Evolutionary conservation across 1,284 basidiomycete species (phyloP).

Genomic region (Albatrellus sp.): DNA sequence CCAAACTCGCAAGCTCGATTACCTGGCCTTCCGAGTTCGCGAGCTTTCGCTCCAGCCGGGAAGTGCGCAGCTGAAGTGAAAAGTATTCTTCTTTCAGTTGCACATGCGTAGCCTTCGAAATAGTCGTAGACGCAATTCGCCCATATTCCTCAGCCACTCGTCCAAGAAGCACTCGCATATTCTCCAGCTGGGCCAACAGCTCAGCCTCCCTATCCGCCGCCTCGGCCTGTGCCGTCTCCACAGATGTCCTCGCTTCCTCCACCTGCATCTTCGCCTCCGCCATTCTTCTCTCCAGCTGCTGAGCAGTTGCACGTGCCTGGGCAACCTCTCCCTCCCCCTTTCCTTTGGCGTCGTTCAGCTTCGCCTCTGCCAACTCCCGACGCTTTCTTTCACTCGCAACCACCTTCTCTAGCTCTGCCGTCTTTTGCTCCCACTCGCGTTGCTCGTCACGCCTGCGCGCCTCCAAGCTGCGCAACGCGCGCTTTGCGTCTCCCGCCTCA

Average conservation of each 20-base stretch:
- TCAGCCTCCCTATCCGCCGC: slow-evolving; percentile 26
- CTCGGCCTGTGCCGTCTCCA: slow-evolving; percentile 14
- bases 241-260: slow-evolving; percentile 19
- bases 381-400: slow-evolving; percentile 36
- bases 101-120: slow-evolving; percentile 27
- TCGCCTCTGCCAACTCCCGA: slow-evolving; percentile 32
- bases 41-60: slow-evolving; percentile 52
- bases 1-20: slow-evolving; percentile 45
- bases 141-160: slow-evolving; percentile 48
- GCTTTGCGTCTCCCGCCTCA: slow-evolving; percentile 40
- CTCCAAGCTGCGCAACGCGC: slow-evolving; percentile 35
- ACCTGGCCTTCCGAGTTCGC: slow-evolving; percentile 59
- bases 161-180: slow-evolving; percentile 29
- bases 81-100: slow-evolving; percentile 30
- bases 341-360: slow-evolving; percentile 28
- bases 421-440: slow-evolving; percentile 38
- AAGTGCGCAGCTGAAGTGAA: slow-evolving; percentile 28
- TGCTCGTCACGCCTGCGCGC: slow-evolving; percentile 37
- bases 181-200: slow-evolving; percentile 36
- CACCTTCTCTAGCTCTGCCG: slow-evolving; percentile 44
- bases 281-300: slow-evolving; percentile 25
- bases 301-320: slow-evolving; percentile 21
- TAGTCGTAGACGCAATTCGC: slow-evolving; percentile 36
- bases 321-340: slow-evolving; percentile 30
- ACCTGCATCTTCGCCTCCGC: slow-evolving; percentile 18